Conservation (phyloP, 202 grass and related monocot genomes). For the Zoysia matrella region DNA sequence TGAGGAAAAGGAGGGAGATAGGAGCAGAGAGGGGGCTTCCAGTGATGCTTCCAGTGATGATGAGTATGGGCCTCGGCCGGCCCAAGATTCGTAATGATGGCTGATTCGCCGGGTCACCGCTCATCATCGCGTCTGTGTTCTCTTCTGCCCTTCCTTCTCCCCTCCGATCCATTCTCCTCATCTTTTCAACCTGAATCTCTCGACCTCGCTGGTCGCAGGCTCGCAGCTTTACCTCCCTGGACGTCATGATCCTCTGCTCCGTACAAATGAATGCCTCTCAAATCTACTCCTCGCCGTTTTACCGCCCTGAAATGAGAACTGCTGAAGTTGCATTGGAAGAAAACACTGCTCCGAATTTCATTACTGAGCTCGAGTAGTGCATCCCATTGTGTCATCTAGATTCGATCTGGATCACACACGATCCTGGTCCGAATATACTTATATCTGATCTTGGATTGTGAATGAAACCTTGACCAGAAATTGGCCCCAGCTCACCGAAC, state of each 20-base stretch:
- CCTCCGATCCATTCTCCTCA: conserved; percentile 22
- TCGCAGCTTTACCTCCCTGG: conserved; percentile 22
- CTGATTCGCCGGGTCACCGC: conserved; percentile 44
- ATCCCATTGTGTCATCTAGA: conserved; percentile 37
- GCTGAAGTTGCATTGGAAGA: too few species aligned
- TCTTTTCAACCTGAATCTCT: conserved; percentile 36
- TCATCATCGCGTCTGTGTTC: conserved; percentile 64
- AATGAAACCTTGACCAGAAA: conserved; percentile 3
- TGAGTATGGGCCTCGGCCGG: conserved; percentile 61
- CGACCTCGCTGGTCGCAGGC: conserved; percentile 44
- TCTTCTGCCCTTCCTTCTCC: conserved; percentile 8
- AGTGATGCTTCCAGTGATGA: conserved; percentile 31
- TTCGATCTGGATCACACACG: background rate
- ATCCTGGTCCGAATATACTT: background rate
- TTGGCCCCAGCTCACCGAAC: background rate
- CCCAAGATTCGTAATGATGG: conserved; percentile 71
- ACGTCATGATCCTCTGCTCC: background rate
- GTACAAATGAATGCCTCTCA: background rate
- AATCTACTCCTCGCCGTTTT: conserved; percentile 7
- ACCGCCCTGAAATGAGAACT: background rate
- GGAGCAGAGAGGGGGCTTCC: background rate
- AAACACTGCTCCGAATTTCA: conserved; percentile 31
- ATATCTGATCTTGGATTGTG: conserved; percentile 21
- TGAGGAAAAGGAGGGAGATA: conserved; percentile 17
- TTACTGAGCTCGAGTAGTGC: conserved; percentile 46